Base-by-base conservation (phyloP, 2,329 filamentous ascomycete species). In the Sarocladium oryzae region DNA sequence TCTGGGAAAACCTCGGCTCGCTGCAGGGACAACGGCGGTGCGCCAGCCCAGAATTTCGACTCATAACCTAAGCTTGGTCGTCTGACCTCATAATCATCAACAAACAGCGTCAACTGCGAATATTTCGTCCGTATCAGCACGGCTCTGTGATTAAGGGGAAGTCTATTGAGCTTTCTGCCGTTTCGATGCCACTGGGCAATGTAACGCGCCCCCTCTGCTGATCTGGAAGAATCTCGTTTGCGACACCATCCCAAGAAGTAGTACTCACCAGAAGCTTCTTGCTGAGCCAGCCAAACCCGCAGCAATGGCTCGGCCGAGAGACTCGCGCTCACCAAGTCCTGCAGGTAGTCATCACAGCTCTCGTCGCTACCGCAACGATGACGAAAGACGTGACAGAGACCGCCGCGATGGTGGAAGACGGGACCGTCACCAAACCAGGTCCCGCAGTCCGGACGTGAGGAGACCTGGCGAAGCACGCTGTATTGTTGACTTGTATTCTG, bases 241-340 rank as follows among this genome's bases (percentile, higher is more conserved):
- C 40, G 24, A 26, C 40, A 23, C 40, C 23, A 45, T 36, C 21
- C 23, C 40, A 59, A 62, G 66, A 65, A 67, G 66, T 69, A 69
- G 59, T 66, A 58, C 65, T 68, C 63, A 68, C 62, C 64, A 66
- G 59, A 60, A 66, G 65, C 33, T 61, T 67, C 64, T 66, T 68
- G 63, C 67, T 65, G 66, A 70, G 68, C 67, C 63, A 63, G 61
- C 66, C 65, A 68, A 65, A 48, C 13, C 63, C 64, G 61, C 62
- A 64, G 66, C 58, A 57, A 82, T 82, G 79, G 78, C 77, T 80
- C 79, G 78, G 71, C 78, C 74, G 72, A 81, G 75, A 78, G 78
- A 80, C 75, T 80, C 79, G 73, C 79, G 88, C 87, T 92, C 88
- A 91, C 88, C 88, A 88, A 89, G 86, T 84, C 86, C 86, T 85